These are phyloP conservation scores for Stephanodiscus minutulus DNA, from an alignment of 108 stramenopile species.

Conservation along the genomic window DNA sequence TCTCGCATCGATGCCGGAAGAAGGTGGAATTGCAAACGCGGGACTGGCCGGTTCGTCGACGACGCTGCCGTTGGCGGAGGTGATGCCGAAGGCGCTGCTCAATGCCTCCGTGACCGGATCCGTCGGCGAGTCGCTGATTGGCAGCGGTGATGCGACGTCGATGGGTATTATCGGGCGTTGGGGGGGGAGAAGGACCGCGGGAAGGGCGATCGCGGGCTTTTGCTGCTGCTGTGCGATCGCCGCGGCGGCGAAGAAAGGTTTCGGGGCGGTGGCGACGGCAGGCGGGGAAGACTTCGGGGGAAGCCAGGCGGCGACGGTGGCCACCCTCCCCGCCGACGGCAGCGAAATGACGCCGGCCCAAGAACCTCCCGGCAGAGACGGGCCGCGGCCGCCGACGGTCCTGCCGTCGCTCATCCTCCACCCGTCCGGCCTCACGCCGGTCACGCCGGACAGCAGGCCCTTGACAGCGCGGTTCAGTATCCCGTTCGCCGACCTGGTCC, in stretches of 20 bases:
- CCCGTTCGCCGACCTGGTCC: constrained; percentile 6
- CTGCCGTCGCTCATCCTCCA: constrained; percentile 16
- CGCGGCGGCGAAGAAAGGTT: constrained; percentile 7
- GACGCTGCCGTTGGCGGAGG: neutral
- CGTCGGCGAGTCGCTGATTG: no score
- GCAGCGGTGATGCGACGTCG: no score
- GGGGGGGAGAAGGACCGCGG: neutral
- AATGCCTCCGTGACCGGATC: neutral
- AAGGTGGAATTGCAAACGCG: neutral
- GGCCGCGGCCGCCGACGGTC: neutral
- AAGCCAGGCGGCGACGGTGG: no score
- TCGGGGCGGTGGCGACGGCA: neutral
- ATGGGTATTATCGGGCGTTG: no score
- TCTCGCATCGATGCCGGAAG: neutral
- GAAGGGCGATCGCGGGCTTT: neutral
- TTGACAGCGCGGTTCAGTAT: constrained; percentile 13
- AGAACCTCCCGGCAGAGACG: neutral
- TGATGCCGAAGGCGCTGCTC: neutral
- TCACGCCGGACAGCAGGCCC: constrained; percentile 5
- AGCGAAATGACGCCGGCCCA: no score
- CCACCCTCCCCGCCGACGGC: no score
- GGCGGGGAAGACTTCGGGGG: no score
- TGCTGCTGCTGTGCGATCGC: neutral
- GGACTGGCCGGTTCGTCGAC: no score
- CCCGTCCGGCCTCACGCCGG: constrained; percentile 1